phyloP scores from a whole-genome alignment of 1,139 yeast species.

The Geotrichum reessii region DNA sequence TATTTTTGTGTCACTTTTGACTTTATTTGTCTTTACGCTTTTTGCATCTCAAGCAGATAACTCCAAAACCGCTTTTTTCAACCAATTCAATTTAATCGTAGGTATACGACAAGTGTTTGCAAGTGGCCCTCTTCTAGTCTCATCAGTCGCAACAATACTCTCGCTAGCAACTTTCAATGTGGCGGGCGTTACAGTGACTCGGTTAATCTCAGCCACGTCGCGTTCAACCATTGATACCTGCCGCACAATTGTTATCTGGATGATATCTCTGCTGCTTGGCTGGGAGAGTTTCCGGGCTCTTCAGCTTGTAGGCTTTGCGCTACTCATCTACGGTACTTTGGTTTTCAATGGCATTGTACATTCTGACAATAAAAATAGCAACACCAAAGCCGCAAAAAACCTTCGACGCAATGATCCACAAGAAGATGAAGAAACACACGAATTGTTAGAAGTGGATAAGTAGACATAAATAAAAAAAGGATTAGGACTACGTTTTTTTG shows the following conservation, averaged over 20 bases:
- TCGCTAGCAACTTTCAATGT: slow-evolving; percentile 70
- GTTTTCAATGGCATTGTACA: slow-evolving; percentile 63
- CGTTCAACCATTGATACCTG: slow-evolving; percentile 78
- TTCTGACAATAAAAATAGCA: neutral
- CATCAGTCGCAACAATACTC: slow-evolving; percentile 62
- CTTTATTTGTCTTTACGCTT: slow-evolving; percentile 40
- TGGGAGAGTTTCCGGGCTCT: slow-evolving; percentile 66
- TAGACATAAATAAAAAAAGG: neutral
- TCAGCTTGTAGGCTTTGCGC: slow-evolving; percentile 61
- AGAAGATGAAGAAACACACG: neutral
- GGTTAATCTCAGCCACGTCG: slow-evolving; percentile 64
- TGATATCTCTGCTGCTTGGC: slow-evolving; percentile 60
- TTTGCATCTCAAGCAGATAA: slow-evolving; percentile 11
- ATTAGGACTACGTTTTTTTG: no score
- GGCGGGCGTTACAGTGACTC: slow-evolving; percentile 68
- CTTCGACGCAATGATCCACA: neutral
- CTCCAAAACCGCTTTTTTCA: slow-evolving; percentile 36
- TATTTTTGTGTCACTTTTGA: slow-evolving; percentile 39
- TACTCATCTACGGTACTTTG: slow-evolving; percentile 66
- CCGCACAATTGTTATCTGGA: slow-evolving; percentile 71
- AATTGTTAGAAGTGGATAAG: neutral
- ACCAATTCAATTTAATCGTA: slow-evolving; percentile 54
- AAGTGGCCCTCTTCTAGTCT: slow-evolving; percentile 40
- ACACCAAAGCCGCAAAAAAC: neutral
- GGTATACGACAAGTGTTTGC: slow-evolving; percentile 48